Evolutionary conservation across 108 stramenopile genomes (phyloP), one percentile per base, ranked within the genome.

Genomic region (Conticribra guillardii): DNA sequence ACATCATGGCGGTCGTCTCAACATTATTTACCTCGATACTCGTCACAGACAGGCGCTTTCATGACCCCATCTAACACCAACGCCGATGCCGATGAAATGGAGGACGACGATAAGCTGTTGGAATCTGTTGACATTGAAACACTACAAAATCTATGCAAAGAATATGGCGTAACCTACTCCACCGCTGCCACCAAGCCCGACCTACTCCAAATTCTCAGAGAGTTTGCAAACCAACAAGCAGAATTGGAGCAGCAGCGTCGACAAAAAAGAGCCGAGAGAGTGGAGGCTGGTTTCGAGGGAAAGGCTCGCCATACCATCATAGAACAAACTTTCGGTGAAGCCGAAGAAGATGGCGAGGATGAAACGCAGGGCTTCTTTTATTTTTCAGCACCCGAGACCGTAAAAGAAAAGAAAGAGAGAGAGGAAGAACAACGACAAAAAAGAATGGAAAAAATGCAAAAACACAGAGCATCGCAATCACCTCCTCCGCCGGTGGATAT

Each of bases 81-180:
- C 49, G 46, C 32, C 2, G 55, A 29, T 2, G 37, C 56, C 18
- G 54, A 64, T 27, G 54, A 41, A 54, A 29, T 21, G 30, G 71
- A 77, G 11, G 83, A 91, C 0, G 86, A 87, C 46, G 82, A 86
- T 55, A 23, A 64, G 52, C 70, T 95, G 17, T 72, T 95, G 21
- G 61, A 78, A 54, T 30, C 71, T 41, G 82, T 89, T 9, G 64
- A 79, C 18, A 76, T 65, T 41, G 57, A 72, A n/a, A 79, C 87
- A 56, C 69, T 95, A 3, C 62, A 77, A 52, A 80, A 70, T 49
- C 69, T 95, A 30, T 95, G 94, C 54, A 19, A 74, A 19, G 83
- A 88, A 61, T 81, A 89, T 48, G 11, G 11, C 11, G 37, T 41
- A 9, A 41, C 71, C 16, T 64, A 92, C 14, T 59, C 83, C 0